phyloP scores from a whole-genome alignment of 2,329 filamentous ascomycete genomes.

The Botrytis byssoidea region DNA sequence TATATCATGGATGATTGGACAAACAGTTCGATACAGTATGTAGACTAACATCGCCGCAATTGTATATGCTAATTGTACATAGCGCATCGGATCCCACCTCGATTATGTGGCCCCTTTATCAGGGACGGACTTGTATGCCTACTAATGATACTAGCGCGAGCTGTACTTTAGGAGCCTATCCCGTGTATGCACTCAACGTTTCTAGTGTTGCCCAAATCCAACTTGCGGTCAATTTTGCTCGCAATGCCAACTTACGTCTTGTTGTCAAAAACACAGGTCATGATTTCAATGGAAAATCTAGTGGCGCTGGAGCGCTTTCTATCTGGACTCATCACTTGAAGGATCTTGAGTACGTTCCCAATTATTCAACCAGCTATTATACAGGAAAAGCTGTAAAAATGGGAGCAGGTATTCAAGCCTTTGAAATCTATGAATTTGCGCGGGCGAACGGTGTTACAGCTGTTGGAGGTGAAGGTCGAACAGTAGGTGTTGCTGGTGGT shows the following conservation, averaged over 20 bases:
- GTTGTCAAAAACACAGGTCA: background rate
- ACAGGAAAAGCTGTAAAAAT: background rate
- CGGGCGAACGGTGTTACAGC: background rate
- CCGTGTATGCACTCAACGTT: background rate
- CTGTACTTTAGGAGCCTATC: background rate
- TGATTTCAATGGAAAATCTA: background rate
- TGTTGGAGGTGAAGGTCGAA: background rate
- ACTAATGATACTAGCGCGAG: background rate
- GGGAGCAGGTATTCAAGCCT: background rate
- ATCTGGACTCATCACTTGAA: background rate
- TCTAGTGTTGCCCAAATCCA: background rate
- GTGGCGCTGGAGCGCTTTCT: background rate
- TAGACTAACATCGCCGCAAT: background rate
- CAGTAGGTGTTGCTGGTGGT: background rate
- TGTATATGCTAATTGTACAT: background rate
- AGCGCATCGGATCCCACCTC: background rate
- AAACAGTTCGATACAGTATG: background rate
- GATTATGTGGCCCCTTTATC: background rate
- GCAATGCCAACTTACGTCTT: background rate
- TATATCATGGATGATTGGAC: background rate
- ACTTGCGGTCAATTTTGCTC: background rate
- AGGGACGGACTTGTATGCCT: background rate
- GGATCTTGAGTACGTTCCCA: background rate
- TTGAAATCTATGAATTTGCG: background rate
- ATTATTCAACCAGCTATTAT: background rate